Evolutionary conservation across 192 early-diverging fungal species (phyloP).

Genomic region (Gryganskiella cystojenkinii): DNA sequence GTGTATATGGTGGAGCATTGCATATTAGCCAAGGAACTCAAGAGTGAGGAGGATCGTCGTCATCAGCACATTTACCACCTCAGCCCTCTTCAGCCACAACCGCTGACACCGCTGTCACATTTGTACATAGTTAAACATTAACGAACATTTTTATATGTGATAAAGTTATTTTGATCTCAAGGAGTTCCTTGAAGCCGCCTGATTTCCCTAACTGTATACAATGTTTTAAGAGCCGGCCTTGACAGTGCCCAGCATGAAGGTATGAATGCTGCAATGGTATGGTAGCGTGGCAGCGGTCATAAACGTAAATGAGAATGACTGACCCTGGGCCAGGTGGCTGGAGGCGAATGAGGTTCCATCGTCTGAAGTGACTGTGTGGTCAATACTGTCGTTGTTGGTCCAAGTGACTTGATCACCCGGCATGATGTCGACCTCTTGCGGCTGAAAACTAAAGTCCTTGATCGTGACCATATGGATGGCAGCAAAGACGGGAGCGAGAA

Average conservation of each 20-base stretch:
- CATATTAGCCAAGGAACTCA: no score
- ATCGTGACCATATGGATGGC: conserved; percentile 1
- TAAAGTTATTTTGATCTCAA: no score
- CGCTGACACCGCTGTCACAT: no score
- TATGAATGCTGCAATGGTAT: conserved; percentile 9
- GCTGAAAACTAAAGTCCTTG: not conserved
- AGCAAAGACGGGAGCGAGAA: not conserved
- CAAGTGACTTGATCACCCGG: conserved; percentile 6
- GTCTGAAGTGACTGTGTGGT: conserved; percentile 1
- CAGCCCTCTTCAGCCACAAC: no score
- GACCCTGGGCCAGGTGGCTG: not conserved
- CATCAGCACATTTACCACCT: no score
- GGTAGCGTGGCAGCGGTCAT: not conserved
- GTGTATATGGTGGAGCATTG: not conserved
- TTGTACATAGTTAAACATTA: no score
- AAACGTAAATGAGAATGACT: not conserved
- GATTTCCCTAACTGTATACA: no score
- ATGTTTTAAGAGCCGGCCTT: not conserved
- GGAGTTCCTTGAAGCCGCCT: no score
- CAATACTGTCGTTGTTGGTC: conserved; percentile 1
- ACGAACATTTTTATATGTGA: no score
- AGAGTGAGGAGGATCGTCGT: no score
- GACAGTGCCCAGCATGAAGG: conserved; percentile 11
- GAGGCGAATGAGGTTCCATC: not conserved
- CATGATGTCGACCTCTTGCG: conserved; percentile 1